phyloP scores from a whole-genome alignment of 306 rosid genomes.

The Styphnolobium japonicum region DNA sequence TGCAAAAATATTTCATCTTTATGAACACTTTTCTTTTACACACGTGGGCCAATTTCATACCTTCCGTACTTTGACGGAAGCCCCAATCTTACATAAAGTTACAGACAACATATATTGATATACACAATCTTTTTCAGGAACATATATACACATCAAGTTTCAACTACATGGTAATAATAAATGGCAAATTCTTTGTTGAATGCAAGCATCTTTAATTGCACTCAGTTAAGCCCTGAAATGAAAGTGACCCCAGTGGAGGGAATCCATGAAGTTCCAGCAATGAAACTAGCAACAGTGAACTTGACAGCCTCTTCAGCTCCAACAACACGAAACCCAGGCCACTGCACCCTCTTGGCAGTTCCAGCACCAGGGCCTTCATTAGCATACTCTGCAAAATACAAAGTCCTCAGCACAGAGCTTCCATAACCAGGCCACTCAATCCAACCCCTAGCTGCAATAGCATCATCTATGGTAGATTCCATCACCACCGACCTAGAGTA shows the following conservation, averaged over 20 bases:
- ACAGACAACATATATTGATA: not conserved
- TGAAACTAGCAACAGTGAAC: constrained; percentile 40
- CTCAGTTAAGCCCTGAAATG: constrained; percentile 32
- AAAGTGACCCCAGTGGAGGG: constrained; percentile 42
- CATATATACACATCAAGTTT: not conserved
- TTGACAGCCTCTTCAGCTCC: constrained; percentile 27
- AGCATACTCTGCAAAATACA: constrained; percentile 48
- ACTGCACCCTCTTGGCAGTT: constrained; percentile 28
- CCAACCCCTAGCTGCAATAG: constrained; percentile 35
- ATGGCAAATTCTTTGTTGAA: not conserved
- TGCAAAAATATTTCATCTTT: no score
- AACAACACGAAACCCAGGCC: constrained; percentile 49
- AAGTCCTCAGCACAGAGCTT: constrained; percentile 11
- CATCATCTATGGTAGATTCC: constrained; percentile 36
- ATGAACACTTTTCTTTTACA: not conserved
- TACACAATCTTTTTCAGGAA: not conserved
- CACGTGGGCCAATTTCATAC: not conserved
- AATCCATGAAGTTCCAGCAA: constrained; percentile 52
- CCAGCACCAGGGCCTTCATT: constrained; percentile 46
- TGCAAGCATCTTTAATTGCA: not conserved
- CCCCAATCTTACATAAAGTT: not conserved
- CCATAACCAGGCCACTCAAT: constrained; percentile 46
- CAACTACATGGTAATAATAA: not conserved
- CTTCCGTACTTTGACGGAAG: not conserved
- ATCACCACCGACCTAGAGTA: constrained; percentile 47